A percentile compares a stretch with the other conserved stretches of the same genome.
phyloP scores from a whole-genome alignment of 345 rosid genomes.

The Salix caprea region DNA sequence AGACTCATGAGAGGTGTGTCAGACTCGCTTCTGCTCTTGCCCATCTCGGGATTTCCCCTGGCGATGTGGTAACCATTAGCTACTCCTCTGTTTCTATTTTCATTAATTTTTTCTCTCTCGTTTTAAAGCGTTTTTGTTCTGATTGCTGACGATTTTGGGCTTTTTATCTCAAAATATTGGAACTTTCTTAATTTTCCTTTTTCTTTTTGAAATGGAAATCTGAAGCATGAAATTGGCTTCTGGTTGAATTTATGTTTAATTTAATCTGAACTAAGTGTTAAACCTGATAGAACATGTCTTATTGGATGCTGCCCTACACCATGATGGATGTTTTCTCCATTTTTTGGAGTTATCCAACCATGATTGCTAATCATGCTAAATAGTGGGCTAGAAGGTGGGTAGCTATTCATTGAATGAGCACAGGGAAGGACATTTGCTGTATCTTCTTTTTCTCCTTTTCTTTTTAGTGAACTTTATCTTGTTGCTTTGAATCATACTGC shows the following conservation, averaged over 20 bases:
- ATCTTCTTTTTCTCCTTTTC: neutral
- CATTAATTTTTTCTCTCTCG: neutral
- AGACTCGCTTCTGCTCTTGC: slow-evolving; percentile 58
- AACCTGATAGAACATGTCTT: neutral
- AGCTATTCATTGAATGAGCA: no score
- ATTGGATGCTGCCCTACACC: no score
- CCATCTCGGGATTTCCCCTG: slow-evolving; percentile 37
- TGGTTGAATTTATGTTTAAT: neutral
- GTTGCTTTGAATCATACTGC: neutral
- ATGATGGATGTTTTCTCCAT: no score
- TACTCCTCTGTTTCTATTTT: neutral
- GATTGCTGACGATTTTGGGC: neutral
- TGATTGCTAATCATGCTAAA: no score
- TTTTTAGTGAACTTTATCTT: no score
- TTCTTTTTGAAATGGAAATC: neutral
- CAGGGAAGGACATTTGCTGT: no score
- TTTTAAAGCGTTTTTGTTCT: neutral
- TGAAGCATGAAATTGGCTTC: neutral
- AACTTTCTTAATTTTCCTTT: neutral
- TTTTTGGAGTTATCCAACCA: no score
- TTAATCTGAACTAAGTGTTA: neutral
- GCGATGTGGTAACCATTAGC: slow-evolving; percentile 41
- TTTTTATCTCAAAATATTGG: neutral
- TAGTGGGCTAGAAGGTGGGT: no score
- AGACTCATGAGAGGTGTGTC: slow-evolving; percentile 49